Conservation (phyloP, 2,329 filamentous ascomycete species). For the Escovopsis sp. region DNA sequence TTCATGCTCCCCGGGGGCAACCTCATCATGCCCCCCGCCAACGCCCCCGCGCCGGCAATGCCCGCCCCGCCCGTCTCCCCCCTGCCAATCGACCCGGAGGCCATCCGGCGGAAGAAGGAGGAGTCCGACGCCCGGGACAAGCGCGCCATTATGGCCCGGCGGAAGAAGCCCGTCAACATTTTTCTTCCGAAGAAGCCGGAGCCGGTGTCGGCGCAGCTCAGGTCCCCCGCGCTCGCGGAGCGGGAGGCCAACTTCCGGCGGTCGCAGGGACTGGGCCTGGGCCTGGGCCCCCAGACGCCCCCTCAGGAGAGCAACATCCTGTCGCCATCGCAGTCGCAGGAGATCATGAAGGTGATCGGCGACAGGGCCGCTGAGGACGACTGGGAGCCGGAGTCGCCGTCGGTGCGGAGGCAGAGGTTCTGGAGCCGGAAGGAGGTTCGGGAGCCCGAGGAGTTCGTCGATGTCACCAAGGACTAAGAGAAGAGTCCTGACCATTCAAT, state of each 20-base stretch:
- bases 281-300: conserved; percentile 1
- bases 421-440: too few relatives aligned
- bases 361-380: conserved; percentile 1
- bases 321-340: background rate
- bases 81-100: background rate
- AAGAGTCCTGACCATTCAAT: too few relatives aligned
- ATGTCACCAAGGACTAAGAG: too few relatives aligned
- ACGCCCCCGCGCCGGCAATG: conserved; percentile 2
- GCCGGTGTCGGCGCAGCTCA: conserved; percentile 3
- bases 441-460: too few relatives aligned
- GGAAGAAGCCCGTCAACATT: conserved; percentile 4
- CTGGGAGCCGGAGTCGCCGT: background rate
- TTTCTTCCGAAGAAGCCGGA: conserved; percentile 4
- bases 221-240: conserved; percentile 5
- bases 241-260: conserved; percentile 3
- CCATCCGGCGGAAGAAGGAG: conserved; percentile 4
- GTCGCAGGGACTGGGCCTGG: conserved; percentile 1
- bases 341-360: background rate
- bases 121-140: conserved; percentile 3
- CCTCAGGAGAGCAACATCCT: background rate
- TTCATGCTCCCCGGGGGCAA: conserved; percentile 6
- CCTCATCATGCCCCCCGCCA: conserved; percentile 2
- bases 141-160: conserved; percentile 4
- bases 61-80: conserved; percentile 2
- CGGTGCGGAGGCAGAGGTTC: too few relatives aligned